A percentile compares a stretch with the other conserved stretches of the same genome.
These are phyloP conservation scores for Alternaria panax DNA, from an alignment of 2,329 filamentous ascomycete species.

Conservation along the genomic window DNA sequence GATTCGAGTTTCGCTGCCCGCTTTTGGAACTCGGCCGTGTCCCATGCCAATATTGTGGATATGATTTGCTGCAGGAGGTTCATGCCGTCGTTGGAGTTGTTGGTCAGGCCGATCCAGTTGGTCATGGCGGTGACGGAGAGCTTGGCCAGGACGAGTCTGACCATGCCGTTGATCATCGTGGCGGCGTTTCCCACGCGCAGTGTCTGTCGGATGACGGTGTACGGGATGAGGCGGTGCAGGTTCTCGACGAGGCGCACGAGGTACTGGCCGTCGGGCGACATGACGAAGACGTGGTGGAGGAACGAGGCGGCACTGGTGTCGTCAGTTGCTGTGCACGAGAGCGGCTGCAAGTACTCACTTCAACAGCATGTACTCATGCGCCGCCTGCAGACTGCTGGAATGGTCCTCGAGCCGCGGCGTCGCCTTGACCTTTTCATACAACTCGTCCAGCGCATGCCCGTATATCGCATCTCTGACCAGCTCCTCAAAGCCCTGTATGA, in stretches of 20 bases:
- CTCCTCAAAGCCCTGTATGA: slow-evolving; percentile 71
- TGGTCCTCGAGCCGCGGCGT: slow-evolving; percentile 71
- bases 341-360: slow-evolving; percentile 62
- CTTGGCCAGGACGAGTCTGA: slow-evolving; percentile 77
- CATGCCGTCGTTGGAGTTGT: slow-evolving; percentile 77
- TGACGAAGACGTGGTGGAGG: slow-evolving; percentile 74
- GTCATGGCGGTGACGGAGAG: slow-evolving; percentile 75
- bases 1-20: slow-evolving; percentile 70
- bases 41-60: slow-evolving; percentile 75
- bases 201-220: slow-evolving; percentile 74
- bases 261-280: slow-evolving; percentile 78
- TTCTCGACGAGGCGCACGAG: slow-evolving; percentile 74
- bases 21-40: slow-evolving; percentile 73
- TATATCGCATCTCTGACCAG: slow-evolving; percentile 72
- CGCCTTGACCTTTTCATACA: slow-evolving; percentile 68
- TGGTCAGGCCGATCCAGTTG: slow-evolving; percentile 79
- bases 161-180: slow-evolving; percentile 80
- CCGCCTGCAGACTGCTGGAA: slow-evolving; percentile 67
- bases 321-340: neutral
- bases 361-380: slow-evolving; percentile 73
- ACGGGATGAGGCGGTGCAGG: slow-evolving; percentile 74
- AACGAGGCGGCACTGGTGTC: slow-evolving; percentile 71
- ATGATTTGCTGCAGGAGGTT: slow-evolving; percentile 81
- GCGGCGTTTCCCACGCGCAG: slow-evolving; percentile 79
- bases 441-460: slow-evolving; percentile 69